Conservation (phyloP, 2,329 filamentous ascomycete species). For the Aulographum hederae region DNA sequence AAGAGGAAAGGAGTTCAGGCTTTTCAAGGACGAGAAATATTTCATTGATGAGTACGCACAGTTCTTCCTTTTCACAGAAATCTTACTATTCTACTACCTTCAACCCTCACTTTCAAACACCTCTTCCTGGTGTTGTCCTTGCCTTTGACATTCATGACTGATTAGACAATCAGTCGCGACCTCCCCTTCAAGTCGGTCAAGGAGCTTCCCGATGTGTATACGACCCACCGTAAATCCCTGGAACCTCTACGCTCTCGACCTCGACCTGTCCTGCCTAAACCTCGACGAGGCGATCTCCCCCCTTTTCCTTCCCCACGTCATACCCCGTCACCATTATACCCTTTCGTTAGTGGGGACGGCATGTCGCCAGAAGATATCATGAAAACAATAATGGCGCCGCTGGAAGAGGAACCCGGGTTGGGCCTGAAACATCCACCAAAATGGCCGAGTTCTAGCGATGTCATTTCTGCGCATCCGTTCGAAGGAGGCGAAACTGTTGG, state of each 20-base stretch:
- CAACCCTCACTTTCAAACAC: conserved; percentile 1
- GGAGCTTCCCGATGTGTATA: conserved; percentile 58
- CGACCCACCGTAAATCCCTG: conserved; percentile 52
- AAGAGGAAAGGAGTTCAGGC: conserved; percentile 38
- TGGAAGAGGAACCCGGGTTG: conserved; percentile 24
- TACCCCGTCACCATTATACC: no score
- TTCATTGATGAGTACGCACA: conserved; percentile 56
- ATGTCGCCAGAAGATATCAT: no score
- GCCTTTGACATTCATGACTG: no score
- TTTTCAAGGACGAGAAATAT: conserved; percentile 62
- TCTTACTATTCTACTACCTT: no score
- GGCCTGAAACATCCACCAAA: conserved; percentile 33
- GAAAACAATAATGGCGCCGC: no score
- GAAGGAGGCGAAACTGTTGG: conserved; percentile 46
- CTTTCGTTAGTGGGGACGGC: no score
- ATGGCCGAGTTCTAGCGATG: conserved; percentile 22
- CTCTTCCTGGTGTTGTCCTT: background rate
- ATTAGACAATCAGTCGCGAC: conserved; percentile 38
- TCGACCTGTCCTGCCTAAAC: conserved; percentile 35
- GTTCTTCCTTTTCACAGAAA: conserved; percentile 1
- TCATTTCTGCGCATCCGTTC: conserved; percentile 43
- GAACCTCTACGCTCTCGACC: conserved; percentile 53
- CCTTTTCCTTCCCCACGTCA: conserved; percentile 35
- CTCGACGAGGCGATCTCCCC: conserved; percentile 31
- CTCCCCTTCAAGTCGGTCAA: conserved; percentile 36